These are phyloP conservation scores for Clausena lansium DNA, from an alignment of 345 rosid genomes.

Conservation along the genomic window DNA sequence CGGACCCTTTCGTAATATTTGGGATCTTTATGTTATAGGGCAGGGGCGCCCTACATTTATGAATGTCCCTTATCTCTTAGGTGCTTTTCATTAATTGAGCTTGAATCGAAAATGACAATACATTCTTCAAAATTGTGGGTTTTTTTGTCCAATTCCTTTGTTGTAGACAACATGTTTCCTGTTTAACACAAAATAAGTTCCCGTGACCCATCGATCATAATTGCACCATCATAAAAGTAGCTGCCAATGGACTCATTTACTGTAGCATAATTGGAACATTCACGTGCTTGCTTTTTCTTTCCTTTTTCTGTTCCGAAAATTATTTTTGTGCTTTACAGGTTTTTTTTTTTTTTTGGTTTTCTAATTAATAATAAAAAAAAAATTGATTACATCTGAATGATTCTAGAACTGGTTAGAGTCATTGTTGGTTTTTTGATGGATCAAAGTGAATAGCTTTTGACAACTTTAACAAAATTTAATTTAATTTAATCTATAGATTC, in stretches of 20 bases:
- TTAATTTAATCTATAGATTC: too few relatives aligned
- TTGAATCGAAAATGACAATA: conserved; percentile 1
- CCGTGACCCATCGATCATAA: background rate
- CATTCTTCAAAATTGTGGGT: background rate
- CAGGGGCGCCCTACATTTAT: background rate
- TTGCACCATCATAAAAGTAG: background rate
- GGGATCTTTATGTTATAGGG: background rate
- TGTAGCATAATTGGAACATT: background rate
- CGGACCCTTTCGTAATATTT: background rate
- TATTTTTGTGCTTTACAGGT: too few relatives aligned
- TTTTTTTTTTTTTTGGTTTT: too few relatives aligned
- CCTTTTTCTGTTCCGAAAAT: too few relatives aligned
- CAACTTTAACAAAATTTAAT: background rate
- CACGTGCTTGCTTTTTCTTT: background rate
- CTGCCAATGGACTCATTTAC: background rate
- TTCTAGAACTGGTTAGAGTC: background rate
- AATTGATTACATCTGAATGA: background rate
- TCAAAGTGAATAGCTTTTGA: background rate
- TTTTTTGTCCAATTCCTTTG: background rate
- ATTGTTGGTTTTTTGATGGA: background rate
- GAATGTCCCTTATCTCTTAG: background rate
- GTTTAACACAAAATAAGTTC: background rate
- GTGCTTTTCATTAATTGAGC: background rate
- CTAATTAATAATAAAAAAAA: too few relatives aligned
- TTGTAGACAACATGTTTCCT: background rate